Base-by-base conservation (phyloP, 2,329 filamentous ascomycete species). In the Aureobasidium pullulans region DNA sequence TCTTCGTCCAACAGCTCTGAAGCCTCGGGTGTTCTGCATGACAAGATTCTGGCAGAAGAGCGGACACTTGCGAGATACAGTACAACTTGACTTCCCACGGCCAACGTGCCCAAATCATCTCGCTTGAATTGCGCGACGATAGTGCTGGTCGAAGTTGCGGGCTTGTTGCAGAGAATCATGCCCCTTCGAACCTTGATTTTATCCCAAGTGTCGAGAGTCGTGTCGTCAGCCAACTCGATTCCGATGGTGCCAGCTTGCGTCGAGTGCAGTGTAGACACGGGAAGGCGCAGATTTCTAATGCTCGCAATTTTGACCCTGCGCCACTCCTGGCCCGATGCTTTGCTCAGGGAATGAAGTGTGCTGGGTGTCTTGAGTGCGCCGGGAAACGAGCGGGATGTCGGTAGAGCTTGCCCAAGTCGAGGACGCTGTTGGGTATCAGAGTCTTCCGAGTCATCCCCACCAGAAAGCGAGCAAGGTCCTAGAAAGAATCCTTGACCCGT, bases 211-310 rank as follows among this genome's bases (percentile, higher is more conserved):
- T 62, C 36, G 70, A 67, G 47, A 44, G 37, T 32, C 19, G 43
- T 46, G 37, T 54, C 40, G 23, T 60, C 46, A 4, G 66, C 61
- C 53, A 97, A 77, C 19, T 87, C 80, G 52, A 97, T 77, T 0
- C 92, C 93, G 57, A 99, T 82, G 0, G 92, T 96, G 0, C 93
- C 94, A 6, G 93, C 91, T 73, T 99, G 93, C 9, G 90, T 90
- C 15, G 86, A 81, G 53, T 86, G 81, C 7, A 97, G 79, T 0
- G 81, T 84, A 48, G 84, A 84, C 0, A 96, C 91, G 0, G 93
- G 90, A 3, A 96, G 78, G 5, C 93, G 84, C 8, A 99, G 78
- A 66, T 96, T 96, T 23, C 93, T 87, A 44, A 96, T 86, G 66
- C 92, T 97, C 46, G 89, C 86, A 57, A 97, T 84, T 44, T 82